These are phyloP conservation scores for Fusarium verrucosum DNA, from an alignment of 2,329 filamentous ascomycete genomes.

Conservation along the genomic window DNA sequence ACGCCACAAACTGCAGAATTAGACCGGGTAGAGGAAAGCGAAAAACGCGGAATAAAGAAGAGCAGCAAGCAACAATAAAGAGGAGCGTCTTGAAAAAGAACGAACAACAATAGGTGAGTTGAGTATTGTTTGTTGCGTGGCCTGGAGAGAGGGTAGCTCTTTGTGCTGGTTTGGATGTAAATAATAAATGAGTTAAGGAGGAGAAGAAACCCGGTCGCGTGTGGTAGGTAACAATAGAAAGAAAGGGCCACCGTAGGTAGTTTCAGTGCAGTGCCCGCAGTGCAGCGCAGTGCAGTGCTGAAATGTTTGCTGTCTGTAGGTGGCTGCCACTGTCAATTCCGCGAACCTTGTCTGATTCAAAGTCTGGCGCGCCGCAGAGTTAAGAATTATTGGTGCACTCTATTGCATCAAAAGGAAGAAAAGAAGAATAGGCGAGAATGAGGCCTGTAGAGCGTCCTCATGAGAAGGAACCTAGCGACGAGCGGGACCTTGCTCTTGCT, in stretches of 20 bases:
- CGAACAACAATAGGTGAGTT: not conserved
- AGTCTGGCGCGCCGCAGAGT: slow-evolving; percentile 1
- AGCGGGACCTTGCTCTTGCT: not conserved
- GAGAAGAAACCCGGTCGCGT: slow-evolving; percentile 38
- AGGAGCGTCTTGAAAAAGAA: slow-evolving; percentile 15
- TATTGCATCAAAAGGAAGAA: slow-evolving; percentile 20
- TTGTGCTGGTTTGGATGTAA: slow-evolving; percentile 28
- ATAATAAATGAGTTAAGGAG: slow-evolving; percentile 40
- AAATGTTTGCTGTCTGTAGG: too few species aligned
- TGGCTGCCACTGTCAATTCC: slow-evolving; percentile 15
- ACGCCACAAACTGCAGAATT: slow-evolving; percentile 30
- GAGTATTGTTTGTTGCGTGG: not conserved
- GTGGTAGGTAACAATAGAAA: slow-evolving; percentile 33
- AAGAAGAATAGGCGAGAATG: slow-evolving; percentile 8
- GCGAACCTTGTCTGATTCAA: not conserved
- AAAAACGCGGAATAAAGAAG: not conserved
- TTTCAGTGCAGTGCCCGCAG: not conserved
- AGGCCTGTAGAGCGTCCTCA: slow-evolving; percentile 22
- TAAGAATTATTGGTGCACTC: not conserved
- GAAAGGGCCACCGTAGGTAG: too few species aligned
- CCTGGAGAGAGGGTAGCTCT: slow-evolving; percentile 8
- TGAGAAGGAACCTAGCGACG: slow-evolving; percentile 30
- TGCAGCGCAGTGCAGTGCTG: not conserved
- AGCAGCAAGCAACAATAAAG: not conserved
- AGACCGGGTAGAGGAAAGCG: not conserved